Base-by-base conservation (phyloP, 2,329 filamentous ascomycete genomes). In the Diplodia seriata region DNA sequence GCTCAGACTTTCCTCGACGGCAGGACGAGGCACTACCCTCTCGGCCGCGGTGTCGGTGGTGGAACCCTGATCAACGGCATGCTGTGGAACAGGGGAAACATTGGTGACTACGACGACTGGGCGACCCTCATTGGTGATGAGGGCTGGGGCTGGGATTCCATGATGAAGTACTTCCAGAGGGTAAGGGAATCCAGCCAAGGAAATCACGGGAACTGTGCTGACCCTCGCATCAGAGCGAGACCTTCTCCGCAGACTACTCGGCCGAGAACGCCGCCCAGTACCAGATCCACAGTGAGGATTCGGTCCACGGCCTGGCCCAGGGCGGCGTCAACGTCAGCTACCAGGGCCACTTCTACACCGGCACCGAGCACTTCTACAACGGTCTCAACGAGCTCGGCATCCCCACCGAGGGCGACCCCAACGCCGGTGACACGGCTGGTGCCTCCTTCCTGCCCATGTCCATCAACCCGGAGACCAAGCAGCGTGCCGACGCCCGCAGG, bases 91-190 rank as follows among this genome's bases (percentile, higher is more conserved):
- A 40, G 54, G 20, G 66, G 66, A 11, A 67, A 62, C 55, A 62
- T 61, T 20, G 66, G 56, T 31, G 70, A 71, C n/a, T 68, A 69
- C 23, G 69, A 70, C 15, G 65, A 67, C 36, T 72, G 71, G 71
- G 67, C 57, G 2, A 43, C 68, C 18, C 43, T 69, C 20, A 63
- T 63, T 26, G 67, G 69, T 3, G 59, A 66, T 20, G 51, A 63
- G 4, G 64, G 57, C 3, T 78, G 76, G 76, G 72, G 70, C n/a
- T 78, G 74, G 74, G 68, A 74, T 43, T 71, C 70, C 18, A 70
- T 78, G 33, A 64, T 72, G 12, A 59, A 67, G 14, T 78, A 77
- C 65, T 77, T 77, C 70, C 76, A 74, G 53, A 78, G 76, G 68
- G 73, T 72, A 55, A 23, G 49, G 9, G 4, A 38, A 43, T 4